A percentile compares a stretch with the other conserved stretches of the same genome.
Evolutionary conservation across 306 rosid genomes (phyloP).

Genomic region (Comarum palustre): DNA sequence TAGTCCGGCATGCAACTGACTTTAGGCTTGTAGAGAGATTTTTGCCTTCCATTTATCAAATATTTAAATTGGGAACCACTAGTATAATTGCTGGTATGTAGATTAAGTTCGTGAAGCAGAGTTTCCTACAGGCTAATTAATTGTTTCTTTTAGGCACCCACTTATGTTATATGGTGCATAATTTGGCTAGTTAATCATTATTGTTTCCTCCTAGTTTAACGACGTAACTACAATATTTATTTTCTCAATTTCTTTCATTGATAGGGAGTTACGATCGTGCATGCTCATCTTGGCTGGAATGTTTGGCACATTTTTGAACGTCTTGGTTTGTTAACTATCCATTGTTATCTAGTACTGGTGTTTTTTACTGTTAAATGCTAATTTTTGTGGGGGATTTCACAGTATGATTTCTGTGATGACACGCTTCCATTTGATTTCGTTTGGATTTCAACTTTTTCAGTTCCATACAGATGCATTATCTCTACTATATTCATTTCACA

Average conservation of each 20-base stretch:
- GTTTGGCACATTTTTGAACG: conserved; percentile 79
- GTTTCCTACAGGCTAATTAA: background rate
- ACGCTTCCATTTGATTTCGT: conserved; percentile 1
- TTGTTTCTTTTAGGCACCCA: background rate
- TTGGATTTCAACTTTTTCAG: background rate
- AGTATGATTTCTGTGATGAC: conserved; percentile 6
- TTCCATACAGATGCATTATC: conserved; percentile 1
- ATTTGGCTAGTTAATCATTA: background rate
- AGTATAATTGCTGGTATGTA: background rate
- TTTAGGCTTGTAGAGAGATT: background rate
- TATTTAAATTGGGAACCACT: background rate
- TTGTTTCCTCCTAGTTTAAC: background rate
- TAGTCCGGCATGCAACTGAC: background rate
- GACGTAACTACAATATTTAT: background rate
- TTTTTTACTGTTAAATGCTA: background rate
- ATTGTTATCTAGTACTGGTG: conserved; percentile 20
- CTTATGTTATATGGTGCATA: background rate
- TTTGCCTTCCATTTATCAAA: background rate
- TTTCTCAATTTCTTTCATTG: background rate
- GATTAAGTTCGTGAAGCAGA: background rate
- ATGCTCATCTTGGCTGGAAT: conserved; percentile 73
- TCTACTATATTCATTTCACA: conserved; percentile 11
- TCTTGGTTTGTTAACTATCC: conserved; percentile 66
- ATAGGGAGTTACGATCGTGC: conserved; percentile 74
- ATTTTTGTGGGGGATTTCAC: background rate